Evolutionary conservation across 345 rosid genomes (phyloP).

Genomic region (Cardiospermum halicacabum): DNA sequence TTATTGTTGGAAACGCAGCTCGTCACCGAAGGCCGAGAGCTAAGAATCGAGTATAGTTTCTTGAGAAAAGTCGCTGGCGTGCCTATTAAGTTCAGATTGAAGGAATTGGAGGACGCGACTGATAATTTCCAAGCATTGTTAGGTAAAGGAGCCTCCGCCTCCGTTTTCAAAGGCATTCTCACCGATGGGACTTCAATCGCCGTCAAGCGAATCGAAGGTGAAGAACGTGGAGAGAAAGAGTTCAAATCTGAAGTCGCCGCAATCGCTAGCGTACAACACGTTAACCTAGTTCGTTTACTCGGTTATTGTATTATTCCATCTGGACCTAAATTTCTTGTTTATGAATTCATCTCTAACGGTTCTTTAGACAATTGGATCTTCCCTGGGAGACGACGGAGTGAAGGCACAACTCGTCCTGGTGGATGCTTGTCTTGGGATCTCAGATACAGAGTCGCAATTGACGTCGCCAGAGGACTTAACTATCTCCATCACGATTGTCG

Average conservation of each 20-base stretch:
- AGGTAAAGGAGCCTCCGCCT: conserved; percentile 63
- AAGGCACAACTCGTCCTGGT: conserved; percentile 19
- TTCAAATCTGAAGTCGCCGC: conserved; percentile 70
- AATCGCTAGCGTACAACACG: conserved; percentile 66
- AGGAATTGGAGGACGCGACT: conserved; percentile 79
- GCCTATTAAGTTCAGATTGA: conserved; percentile 54
- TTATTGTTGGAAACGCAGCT: conserved; percentile 35
- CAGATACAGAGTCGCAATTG: conserved; percentile 57
- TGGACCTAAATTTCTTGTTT: conserved; percentile 47
- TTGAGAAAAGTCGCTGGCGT: conserved; percentile 80
- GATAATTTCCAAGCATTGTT: conserved; percentile 47
- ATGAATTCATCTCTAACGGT: conserved; percentile 59
- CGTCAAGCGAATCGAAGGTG: conserved; percentile 58
- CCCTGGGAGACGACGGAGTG: conserved; percentile 16
- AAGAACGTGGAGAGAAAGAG: conserved; percentile 57
- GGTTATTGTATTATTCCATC: conserved; percentile 44
- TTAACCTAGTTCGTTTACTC: conserved; percentile 52
- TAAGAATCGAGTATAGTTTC: conserved; percentile 74
- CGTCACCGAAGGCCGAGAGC: conserved; percentile 62
- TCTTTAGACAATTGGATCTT: conserved; percentile 72
- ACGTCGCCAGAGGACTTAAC: conserved; percentile 59
- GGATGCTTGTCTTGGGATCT: conserved; percentile 72
- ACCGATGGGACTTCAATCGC: conserved; percentile 55
- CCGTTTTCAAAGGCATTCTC: conserved; percentile 58
- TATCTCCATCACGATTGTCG: conserved; percentile 80